Evolutionary conservation across 495 filamentous ascomycete genomes (phyloP).

Genomic region (Xylaria cubensis): DNA sequence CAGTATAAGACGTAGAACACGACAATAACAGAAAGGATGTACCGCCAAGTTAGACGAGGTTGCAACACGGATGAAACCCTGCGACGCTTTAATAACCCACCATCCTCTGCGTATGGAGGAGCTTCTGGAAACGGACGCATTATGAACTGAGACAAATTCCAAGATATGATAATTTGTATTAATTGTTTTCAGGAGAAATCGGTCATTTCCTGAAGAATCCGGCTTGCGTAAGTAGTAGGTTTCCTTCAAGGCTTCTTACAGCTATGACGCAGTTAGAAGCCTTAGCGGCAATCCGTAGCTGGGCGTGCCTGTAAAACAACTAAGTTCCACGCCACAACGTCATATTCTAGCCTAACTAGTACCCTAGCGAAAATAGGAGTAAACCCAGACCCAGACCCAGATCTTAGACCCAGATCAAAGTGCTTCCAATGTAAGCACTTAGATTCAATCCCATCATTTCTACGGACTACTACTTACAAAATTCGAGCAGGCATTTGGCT

Average conservation of each 20-base stretch:
- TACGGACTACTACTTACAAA: too few species aligned
- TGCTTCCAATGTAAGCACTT: neutral
- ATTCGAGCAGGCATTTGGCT: too few species aligned
- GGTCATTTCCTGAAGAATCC: neutral
- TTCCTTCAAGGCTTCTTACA: neutral
- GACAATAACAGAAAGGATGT: constrained; percentile 31
- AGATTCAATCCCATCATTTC: neutral
- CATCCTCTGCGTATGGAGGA: constrained; percentile 17
- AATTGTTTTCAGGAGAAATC: neutral
- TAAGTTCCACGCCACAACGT: neutral
- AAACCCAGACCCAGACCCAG: neutral
- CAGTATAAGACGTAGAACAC: constrained; percentile 47
- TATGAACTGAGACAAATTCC: neutral
- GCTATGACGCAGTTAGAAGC: constrained; percentile 17
- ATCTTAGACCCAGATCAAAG: neutral
- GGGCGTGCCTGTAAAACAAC: neutral
- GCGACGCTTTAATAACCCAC: neutral
- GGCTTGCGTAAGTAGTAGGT: neutral
- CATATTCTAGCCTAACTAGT: neutral
- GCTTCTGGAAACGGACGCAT: constrained; percentile 25
- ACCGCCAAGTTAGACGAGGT: constrained; percentile 39
- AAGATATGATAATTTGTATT: neutral
- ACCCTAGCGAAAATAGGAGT: neutral
- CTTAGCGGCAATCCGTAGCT: neutral
- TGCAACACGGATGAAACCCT: constrained; percentile 20